These are phyloP conservation scores for Aleurites moluccanus DNA, from an alignment of 441 rosid genomes.

Conservation along the genomic window DNA sequence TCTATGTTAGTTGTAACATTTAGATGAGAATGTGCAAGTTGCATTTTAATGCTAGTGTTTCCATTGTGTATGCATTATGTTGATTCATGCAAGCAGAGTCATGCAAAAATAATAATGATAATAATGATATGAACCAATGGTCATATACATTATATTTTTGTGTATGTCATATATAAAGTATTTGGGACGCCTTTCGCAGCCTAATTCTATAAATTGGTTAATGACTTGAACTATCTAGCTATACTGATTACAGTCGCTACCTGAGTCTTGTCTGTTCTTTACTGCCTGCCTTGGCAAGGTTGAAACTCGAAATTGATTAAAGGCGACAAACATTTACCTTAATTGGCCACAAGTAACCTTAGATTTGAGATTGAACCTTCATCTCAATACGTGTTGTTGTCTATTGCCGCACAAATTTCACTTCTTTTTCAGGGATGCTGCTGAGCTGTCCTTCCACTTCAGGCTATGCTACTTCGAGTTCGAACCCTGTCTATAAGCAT, in stretches of 20 bases:
- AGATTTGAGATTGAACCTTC: background rate
- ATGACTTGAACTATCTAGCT: background rate
- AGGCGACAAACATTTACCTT: background rate
- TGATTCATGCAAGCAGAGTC: background rate
- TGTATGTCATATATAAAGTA: background rate
- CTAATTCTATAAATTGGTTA: background rate
- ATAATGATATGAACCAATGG: background rate
- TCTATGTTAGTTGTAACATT: background rate
- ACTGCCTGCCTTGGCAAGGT: background rate
- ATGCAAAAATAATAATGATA: background rate
- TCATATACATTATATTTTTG: too few species aligned
- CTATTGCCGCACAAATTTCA: background rate
- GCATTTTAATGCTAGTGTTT: too few species aligned
- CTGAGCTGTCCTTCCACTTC: constrained; percentile 10
- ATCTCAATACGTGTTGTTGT: background rate
- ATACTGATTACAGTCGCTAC: background rate
- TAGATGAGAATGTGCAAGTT: background rate
- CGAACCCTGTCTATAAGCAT: constrained; percentile 96
- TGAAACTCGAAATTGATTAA: background rate
- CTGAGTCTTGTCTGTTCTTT: background rate
- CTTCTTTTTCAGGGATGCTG: background rate
- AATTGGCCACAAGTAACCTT: background rate
- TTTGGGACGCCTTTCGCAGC: background rate
- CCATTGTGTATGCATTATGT: background rate
- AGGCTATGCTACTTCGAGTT: constrained; percentile 75